Conservation (phyloP, 768 basidiomycete genomes). For the Cystofilobasidium bisporidii region DNA sequence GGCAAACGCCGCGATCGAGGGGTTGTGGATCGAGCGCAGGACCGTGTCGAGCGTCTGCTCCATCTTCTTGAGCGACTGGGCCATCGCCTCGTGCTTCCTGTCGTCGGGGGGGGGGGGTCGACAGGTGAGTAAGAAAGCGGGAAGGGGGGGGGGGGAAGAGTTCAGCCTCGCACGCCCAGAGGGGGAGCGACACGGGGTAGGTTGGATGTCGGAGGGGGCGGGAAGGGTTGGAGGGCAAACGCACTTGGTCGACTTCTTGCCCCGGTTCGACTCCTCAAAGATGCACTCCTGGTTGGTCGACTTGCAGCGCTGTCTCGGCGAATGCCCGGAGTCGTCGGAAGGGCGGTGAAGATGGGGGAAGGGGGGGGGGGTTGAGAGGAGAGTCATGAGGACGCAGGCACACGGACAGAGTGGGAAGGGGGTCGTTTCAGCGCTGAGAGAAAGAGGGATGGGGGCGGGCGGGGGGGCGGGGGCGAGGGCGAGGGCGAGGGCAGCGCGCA, state of each 20-base stretch:
- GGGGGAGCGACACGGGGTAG: too few species aligned
- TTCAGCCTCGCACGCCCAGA: too few species aligned
- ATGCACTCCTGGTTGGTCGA: conserved; percentile 62
- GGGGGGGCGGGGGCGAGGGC: too few species aligned
- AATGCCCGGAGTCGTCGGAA: too few species aligned
- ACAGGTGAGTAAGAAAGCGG: not conserved
- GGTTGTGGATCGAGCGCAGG: conserved; percentile 76
- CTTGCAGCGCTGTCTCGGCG: conserved; percentile 55
- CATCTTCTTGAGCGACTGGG: conserved; percentile 69
- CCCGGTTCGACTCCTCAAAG: conserved; percentile 93
- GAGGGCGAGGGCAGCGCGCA: too few species aligned
- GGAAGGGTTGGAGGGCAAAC: conserved; percentile 18
- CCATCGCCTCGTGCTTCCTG: conserved; percentile 33
- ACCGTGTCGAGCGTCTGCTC: conserved; percentile 61
- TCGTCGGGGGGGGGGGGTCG: not conserved
- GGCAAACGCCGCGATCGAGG: conserved; percentile 48
- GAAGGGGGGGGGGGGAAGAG: conserved; percentile 7
- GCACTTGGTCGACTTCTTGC: conserved; percentile 57
- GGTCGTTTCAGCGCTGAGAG: too few species aligned
- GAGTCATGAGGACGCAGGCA: not conserved
- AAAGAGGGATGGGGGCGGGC: not conserved
- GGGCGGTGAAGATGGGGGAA: too few species aligned
- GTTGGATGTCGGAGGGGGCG: too few species aligned
- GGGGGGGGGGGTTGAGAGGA: too few species aligned
- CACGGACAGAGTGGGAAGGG: not conserved